Evolutionary conservation across 495 filamentous ascomycete genomes (phyloP), one percentile per base, ranked within the genome.

Genomic region (Xylaria grammica): DNA sequence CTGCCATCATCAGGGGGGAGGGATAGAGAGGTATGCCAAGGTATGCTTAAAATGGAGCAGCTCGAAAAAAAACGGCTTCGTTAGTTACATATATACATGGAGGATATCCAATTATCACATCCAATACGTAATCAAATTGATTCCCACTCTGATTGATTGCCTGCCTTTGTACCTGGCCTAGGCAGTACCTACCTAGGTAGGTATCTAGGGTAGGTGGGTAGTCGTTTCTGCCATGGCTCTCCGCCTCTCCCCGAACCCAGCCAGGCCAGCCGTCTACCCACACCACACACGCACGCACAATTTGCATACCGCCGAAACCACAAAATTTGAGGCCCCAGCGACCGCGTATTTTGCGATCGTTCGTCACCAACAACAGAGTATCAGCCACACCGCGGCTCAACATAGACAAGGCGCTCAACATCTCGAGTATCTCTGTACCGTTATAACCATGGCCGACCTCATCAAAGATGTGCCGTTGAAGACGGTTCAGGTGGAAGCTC

Each of bases 401-500:
- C n/a, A 29, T 26, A 26, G 54, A 64, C 32, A 24, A 42, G 22
- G 59, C 46, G 6, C 34, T 19, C 29, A 49, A 51, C 58, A 29
- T 44, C 50, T 42, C 49, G 40, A 44, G 24, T 30, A 56, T 49
- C 26, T 17, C 40, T 17, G 3, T 24, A 67, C 53, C 32, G 40
- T 46, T 44, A 62, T 38, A 29, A 77, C 38, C 66, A 82, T 82
- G 81, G 80, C 71, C 52, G 80, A 83, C 56, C 68, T 70, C 59
- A 66, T 73, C 51, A 88, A 86, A 79, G 85, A 90, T 77, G 77
- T 75, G 73, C 85, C 89, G 76, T 81, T 90, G 78, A 86, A 87
- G 80, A 85, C 89, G 83, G 89, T 92, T 72, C 92, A 94, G 82
- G 87, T 96, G 71, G 91, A 93, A 80, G 90, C 91, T 65, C 78